Evolutionary conservation across 2,329 filamentous ascomycete genomes (phyloP).

Genomic region (Diatrype stigma): DNA sequence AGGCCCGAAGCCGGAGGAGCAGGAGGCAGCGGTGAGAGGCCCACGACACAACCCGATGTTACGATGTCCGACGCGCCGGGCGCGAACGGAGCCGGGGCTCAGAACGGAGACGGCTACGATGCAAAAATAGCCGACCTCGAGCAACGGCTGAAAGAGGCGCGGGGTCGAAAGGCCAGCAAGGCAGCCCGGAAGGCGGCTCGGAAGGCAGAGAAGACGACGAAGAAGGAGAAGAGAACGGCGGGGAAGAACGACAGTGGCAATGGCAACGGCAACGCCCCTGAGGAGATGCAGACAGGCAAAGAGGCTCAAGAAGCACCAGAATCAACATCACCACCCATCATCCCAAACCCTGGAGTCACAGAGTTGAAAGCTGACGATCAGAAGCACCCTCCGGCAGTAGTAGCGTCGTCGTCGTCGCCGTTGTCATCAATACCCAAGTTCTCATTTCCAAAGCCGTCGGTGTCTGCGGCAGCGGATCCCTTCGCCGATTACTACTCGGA

Average conservation of each 20-base stretch:
- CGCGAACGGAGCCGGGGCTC: constrained; percentile 15
- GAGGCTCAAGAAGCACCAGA: constrained; percentile 10
- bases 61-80: constrained; percentile 1
- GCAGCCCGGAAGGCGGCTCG: constrained; percentile 24
- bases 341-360: constrained; percentile 15
- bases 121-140: constrained; percentile 42
- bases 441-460: constrained; percentile 9
- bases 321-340: constrained; percentile 18
- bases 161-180: constrained; percentile 32
- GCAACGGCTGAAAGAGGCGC: constrained; percentile 33
- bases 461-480: neutral
- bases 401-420: neutral
- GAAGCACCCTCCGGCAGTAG: constrained; percentile 17
- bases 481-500: no score
- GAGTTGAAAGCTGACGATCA: constrained; percentile 34
- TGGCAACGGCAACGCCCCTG: constrained; percentile 2
- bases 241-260: constrained; percentile 3
- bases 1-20: constrained; percentile 31
- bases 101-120: constrained; percentile 27
- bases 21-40: constrained; percentile 23
- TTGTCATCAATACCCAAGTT: constrained; percentile 7
- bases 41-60: constrained; percentile 25
- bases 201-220: constrained; percentile 36
- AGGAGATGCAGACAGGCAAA: neutral
- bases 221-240: constrained; percentile 23